phyloP scores from a whole-genome alignment of 805 yeast genomes.

The Starmerella floricola region DNA sequence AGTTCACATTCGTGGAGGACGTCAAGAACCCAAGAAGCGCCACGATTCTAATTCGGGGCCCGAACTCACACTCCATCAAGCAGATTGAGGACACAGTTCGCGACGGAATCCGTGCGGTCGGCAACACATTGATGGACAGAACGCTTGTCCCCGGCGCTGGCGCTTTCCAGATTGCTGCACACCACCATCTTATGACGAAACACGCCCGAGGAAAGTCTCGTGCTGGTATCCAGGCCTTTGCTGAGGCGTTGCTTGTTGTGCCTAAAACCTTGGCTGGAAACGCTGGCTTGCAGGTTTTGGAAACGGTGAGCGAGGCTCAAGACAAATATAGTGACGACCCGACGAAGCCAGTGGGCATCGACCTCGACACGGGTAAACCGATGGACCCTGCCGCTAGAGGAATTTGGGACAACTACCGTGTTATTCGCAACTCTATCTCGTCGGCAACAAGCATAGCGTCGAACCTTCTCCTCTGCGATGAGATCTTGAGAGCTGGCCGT shows the following conservation, averaged over 20 bases:
- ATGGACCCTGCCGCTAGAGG: conserved; percentile 92
- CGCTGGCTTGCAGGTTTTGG: conserved; percentile 88
- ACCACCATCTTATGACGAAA: conserved; percentile 49
- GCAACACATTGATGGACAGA: conserved; percentile 78
- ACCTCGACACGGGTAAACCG: conserved; percentile 83
- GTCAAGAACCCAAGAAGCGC: conserved; percentile 77
- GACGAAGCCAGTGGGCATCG: conserved; percentile 69
- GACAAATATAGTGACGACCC: conserved; percentile 56
- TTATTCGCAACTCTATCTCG: conserved; percentile 79
- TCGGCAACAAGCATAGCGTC: conserved; percentile 92
- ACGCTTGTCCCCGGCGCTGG: conserved; percentile 94
- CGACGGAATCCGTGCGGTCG: conserved; percentile 91
- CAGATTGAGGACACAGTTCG: conserved; percentile 96
- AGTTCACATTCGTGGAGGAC: conserved; percentile 90
- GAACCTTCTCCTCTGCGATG: conserved; percentile 87
- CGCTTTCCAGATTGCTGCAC: conserved; percentile 78
- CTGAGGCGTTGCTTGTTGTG: conserved; percentile 78
- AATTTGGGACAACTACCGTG: conserved; percentile 92
- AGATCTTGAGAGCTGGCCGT: conserved; percentile 90
- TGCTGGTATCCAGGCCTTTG: conserved; percentile 85
- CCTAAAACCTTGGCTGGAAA: conserved; percentile 89
- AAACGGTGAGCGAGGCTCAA: conserved; percentile 75
- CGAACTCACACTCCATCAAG: conserved; percentile 73
- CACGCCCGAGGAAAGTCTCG: conserved; percentile 73
- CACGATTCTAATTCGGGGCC: conserved; percentile 85